Evolutionary conservation across 2,329 filamentous ascomycete species (phyloP).

Genomic region (Podosphaera xanthii): DNA sequence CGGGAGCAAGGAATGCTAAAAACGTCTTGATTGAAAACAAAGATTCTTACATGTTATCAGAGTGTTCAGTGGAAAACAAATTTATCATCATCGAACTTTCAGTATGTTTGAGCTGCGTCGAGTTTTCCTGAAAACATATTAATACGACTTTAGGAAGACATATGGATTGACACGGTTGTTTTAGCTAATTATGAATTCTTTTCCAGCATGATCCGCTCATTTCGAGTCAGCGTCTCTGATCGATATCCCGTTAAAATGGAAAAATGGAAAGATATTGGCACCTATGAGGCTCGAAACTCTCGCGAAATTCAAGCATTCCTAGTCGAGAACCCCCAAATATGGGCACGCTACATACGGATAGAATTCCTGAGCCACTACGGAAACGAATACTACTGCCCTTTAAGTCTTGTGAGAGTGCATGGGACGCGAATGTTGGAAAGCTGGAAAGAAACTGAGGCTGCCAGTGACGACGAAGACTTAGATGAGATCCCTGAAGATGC

Average conservation of each 20-base stretch:
- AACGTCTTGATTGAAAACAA: slow-evolving; percentile 89
- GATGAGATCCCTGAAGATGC: slow-evolving; percentile 7
- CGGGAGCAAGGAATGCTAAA: slow-evolving; percentile 66
- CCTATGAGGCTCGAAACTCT: slow-evolving; percentile 77
- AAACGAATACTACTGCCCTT: slow-evolving; percentile 86
- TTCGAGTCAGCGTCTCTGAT: slow-evolving; percentile 81
- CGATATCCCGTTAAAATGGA: slow-evolving; percentile 81
- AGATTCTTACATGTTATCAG: slow-evolving; percentile 93
- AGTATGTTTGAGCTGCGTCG: slow-evolving; percentile 35
- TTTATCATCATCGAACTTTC: slow-evolving; percentile 75
- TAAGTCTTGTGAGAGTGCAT: slow-evolving; percentile 77
- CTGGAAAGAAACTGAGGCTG: slow-evolving; percentile 60
- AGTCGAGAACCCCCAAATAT: slow-evolving; percentile 85
- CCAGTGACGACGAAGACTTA: slow-evolving; percentile 33
- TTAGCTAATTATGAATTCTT: slow-evolving; percentile 98
- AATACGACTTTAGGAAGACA: slow-evolving; percentile 21
- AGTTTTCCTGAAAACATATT: slow-evolving; percentile 2
- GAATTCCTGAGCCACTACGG: slow-evolving; percentile 89
- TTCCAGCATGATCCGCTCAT: slow-evolving; percentile 82
- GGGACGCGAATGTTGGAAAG: slow-evolving; percentile 87
- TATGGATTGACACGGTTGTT: slow-evolving; percentile 84
- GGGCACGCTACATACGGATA: slow-evolving; percentile 77
- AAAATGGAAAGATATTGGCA: slow-evolving; percentile 74
- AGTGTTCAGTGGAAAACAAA: slow-evolving; percentile 70
- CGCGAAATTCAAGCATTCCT: slow-evolving; percentile 87